Evolutionary conservation across 2,329 filamentous ascomycete species (phyloP), one percentile per base, ranked within the genome.

Genomic region (Fusarium poae): DNA sequence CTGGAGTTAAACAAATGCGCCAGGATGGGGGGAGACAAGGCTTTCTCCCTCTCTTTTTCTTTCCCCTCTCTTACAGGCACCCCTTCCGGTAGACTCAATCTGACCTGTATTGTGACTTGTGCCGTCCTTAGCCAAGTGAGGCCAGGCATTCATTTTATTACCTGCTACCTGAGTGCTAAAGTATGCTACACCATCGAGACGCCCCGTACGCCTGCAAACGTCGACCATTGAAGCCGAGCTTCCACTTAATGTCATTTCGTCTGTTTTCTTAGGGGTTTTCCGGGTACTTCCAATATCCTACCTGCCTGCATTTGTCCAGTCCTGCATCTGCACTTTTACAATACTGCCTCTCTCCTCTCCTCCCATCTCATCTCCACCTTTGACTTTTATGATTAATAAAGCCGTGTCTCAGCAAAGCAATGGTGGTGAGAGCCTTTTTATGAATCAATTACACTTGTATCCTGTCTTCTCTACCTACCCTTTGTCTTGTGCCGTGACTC

Each of bases 171-270:
- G 15, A 23, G 21, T 27, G 25, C 40, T 27, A 27, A 43, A 23
- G 40, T 18, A 43, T 43, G 40, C 40, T 67, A 53, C 62, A 62
- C 53, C 58, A 56, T 66, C 57, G 51, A 59, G 57, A 69, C 66
- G 66, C 66, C 66, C 70, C 66, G 45, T 67, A 67, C 66, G 48
- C 49, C 66, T 53, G 57, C 65, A 62, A 57, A 48, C 57, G 39
- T 53, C 37, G 35, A 52, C 66, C 23, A 65, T 42, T 62, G 48
- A 40, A 46, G 37, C 34, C 65, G 42, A 34, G 32, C 23, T 40
- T 25, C 48, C 34, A 51, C 34, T 16, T 20, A 51, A 51, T 35
- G 43, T 16, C 43, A 45, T 45, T n/a, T 65, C 20, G 48, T 49
- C 53, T 51, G 25, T 43, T 48, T 35, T 40, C 32, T 25, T 27